Conservation (phyloP, 2,329 filamentous ascomycete species). For the Furcasterigmium furcatum region DNA sequence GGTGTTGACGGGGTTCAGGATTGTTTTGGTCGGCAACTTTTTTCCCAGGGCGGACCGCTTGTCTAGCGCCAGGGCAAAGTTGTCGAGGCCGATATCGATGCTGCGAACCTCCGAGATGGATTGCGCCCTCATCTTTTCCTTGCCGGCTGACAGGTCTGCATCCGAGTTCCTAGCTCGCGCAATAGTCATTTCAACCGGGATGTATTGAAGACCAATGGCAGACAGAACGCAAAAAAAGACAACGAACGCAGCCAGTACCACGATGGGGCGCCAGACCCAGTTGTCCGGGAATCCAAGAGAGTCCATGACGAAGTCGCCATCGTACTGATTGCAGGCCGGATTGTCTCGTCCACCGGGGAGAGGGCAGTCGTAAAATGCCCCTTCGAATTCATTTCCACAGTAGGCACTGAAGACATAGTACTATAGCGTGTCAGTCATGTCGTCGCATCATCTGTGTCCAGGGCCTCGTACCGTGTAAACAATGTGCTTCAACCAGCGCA, state of each 20-base stretch:
- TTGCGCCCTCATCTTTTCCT: slow-evolving; percentile 62
- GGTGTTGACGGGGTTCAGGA: slow-evolving; percentile 64
- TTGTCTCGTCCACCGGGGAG: slow-evolving; percentile 57
- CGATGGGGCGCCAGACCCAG: slow-evolving; percentile 66
- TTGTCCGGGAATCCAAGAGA: slow-evolving; percentile 64
- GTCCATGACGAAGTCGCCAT: slow-evolving; percentile 65
- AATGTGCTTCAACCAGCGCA: slow-evolving; percentile 73
- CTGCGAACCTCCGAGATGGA: slow-evolving; percentile 51
- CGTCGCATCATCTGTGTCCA: slow-evolving; percentile 21
- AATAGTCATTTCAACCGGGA: slow-evolving; percentile 67
- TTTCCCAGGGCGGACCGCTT: slow-evolving; percentile 54
- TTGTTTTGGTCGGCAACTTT: slow-evolving; percentile 51
- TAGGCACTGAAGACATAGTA: slow-evolving; percentile 72
- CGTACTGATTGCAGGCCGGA: slow-evolving; percentile 65
- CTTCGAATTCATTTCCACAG: slow-evolving; percentile 69
- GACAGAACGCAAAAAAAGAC: slow-evolving; percentile 61
- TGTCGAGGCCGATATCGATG: slow-evolving; percentile 62
- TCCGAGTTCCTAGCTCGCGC: slow-evolving; percentile 58
- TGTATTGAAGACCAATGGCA: slow-evolving; percentile 58
- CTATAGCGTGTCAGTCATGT: slow-evolving; percentile 25
- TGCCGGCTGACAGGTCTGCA: slow-evolving; percentile 63
- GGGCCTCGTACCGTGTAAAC: slow-evolving; percentile 48
- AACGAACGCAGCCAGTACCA: slow-evolving; percentile 59
- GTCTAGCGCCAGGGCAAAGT: slow-evolving; percentile 61
- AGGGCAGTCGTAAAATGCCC: slow-evolving; percentile 72